Conservation (phyloP, 1,139 yeast genomes). For the Pichia norvegensis region DNA sequence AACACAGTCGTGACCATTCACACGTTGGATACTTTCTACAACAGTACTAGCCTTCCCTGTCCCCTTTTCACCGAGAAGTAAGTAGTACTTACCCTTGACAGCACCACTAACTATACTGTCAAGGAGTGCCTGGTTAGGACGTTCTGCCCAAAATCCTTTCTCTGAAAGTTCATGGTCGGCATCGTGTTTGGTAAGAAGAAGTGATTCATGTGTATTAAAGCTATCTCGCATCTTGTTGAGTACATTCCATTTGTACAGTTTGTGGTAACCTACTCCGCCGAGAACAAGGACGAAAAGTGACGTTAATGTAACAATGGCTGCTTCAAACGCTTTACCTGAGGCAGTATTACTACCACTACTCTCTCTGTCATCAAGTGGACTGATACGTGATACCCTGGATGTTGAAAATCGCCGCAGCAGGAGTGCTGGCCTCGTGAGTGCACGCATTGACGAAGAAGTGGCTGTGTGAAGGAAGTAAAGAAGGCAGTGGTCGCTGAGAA, state of each 20-base stretch:
- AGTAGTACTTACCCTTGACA: slow-evolving; percentile 58
- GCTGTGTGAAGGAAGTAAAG: too few relatives aligned
- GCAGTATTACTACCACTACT: neutral
- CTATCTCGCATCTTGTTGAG: slow-evolving; percentile 58
- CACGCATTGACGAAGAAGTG: neutral
- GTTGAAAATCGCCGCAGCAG: neutral
- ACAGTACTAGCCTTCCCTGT: slow-evolving; percentile 77
- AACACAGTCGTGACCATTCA: slow-evolving; percentile 58
- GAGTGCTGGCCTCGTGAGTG: neutral
- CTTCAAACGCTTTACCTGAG: slow-evolving; percentile 34
- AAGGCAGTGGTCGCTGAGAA: too few relatives aligned
- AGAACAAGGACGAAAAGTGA: slow-evolving; percentile 62
- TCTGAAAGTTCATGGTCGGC: slow-evolving; percentile 31
- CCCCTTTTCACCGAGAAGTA: slow-evolving; percentile 78
- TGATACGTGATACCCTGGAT: neutral
- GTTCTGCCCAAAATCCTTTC: slow-evolving; percentile 49
- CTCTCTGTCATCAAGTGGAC: neutral
- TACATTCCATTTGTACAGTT: slow-evolving; percentile 52
- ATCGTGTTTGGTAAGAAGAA: slow-evolving; percentile 38
- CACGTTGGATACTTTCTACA: slow-evolving; percentile 60
- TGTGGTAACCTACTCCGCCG: slow-evolving; percentile 67
- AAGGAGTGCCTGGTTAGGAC: slow-evolving; percentile 60
- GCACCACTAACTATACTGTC: slow-evolving; percentile 62
- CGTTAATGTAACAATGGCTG: slow-evolving; percentile 70
- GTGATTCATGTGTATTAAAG: slow-evolving; percentile 52